phyloP scores from a whole-genome alignment of 495 filamentous ascomycete genomes.

The Cercophora scortea region DNA sequence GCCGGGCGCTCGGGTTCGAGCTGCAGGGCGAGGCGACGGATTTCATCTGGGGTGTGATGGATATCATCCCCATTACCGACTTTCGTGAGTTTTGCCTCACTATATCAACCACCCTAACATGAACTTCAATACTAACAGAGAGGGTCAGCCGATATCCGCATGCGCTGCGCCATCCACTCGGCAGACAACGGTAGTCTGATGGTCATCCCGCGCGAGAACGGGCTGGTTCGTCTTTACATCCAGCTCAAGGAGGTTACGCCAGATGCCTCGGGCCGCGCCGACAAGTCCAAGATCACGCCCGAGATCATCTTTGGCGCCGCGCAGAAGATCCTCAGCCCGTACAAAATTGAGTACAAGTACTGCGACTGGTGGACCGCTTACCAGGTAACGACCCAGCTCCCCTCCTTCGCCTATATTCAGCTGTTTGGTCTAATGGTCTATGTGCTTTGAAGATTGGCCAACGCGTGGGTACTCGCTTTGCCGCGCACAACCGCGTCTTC shows the following conservation, averaged over 20 bases:
- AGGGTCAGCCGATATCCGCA: slow-evolving; percentile 51
- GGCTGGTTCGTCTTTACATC: slow-evolving; percentile 60
- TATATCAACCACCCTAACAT: too few relatives aligned
- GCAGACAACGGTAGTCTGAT: slow-evolving; percentile 58
- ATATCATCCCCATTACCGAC: slow-evolving; percentile 60
- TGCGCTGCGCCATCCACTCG: slow-evolving; percentile 61
- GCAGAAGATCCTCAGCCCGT: slow-evolving; percentile 52
- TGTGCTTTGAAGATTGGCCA: slow-evolving; percentile 56
- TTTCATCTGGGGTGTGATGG: slow-evolving; percentile 59
- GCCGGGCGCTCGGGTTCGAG: slow-evolving; percentile 45
- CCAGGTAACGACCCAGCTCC: slow-evolving; percentile 30
- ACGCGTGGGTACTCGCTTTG: slow-evolving; percentile 59
- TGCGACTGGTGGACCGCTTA: slow-evolving; percentile 44
- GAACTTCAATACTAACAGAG: too few relatives aligned
- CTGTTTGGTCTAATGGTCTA: not conserved
- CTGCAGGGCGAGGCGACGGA: slow-evolving; percentile 57
- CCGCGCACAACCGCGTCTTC: slow-evolving; percentile 51
- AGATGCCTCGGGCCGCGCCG: slow-evolving; percentile 30
- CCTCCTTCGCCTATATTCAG: not conserved
- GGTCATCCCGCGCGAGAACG: slow-evolving; percentile 63
- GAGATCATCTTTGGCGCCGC: slow-evolving; percentile 53
- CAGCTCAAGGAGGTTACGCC: slow-evolving; percentile 50
- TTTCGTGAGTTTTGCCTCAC: slow-evolving; percentile 32
- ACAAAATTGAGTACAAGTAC: slow-evolving; percentile 52
- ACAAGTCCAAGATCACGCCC: slow-evolving; percentile 53